phyloP scores from a whole-genome alignment of 2,329 filamentous ascomycete species.

The Claviceps sorghi region DNA sequence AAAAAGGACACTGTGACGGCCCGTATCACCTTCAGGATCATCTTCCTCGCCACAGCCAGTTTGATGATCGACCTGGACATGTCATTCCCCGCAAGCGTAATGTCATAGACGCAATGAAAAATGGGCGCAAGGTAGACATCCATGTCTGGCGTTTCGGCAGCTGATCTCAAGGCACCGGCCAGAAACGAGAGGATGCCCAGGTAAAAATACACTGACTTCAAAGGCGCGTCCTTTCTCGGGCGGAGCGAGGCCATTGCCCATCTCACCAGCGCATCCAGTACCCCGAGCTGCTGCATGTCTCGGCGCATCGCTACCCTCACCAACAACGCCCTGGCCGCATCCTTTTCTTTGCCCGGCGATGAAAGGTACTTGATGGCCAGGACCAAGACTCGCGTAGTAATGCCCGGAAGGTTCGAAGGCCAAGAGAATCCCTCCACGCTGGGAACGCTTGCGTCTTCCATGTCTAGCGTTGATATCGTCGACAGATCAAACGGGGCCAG shows the following conservation, averaged over 20 bases:
- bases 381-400: constrained; percentile 56
- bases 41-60: constrained; percentile 69
- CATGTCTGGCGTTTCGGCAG: constrained; percentile 62
- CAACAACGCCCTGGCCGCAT: constrained; percentile 71
- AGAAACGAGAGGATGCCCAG: constrained; percentile 71
- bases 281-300: constrained; percentile 70
- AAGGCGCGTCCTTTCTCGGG: constrained; percentile 21
- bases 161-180: constrained; percentile 53
- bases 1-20: constrained; percentile 56
- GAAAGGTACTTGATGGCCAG: constrained; percentile 58
- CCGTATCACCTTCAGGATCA: constrained; percentile 71
- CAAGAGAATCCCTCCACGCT: constrained; percentile 36
- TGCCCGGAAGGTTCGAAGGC: constrained; percentile 47
- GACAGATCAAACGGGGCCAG: constrained; percentile 81
- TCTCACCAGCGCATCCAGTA: constrained; percentile 51
- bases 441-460: constrained; percentile 30
- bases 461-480: constrained; percentile 57
- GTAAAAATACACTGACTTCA: constrained; percentile 52
- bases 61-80: constrained; percentile 42
- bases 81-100: constrained; percentile 36
- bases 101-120: constrained; percentile 47
- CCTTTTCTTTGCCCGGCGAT: constrained; percentile 71
- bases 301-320: constrained; percentile 68
- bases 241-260: constrained; percentile 55
- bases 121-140: constrained; percentile 49